Evolutionary conservation across 2,329 filamentous ascomycete genomes (phyloP), one percentile per base, ranked within the genome.

Genomic region (Fusarium begoniae): DNA sequence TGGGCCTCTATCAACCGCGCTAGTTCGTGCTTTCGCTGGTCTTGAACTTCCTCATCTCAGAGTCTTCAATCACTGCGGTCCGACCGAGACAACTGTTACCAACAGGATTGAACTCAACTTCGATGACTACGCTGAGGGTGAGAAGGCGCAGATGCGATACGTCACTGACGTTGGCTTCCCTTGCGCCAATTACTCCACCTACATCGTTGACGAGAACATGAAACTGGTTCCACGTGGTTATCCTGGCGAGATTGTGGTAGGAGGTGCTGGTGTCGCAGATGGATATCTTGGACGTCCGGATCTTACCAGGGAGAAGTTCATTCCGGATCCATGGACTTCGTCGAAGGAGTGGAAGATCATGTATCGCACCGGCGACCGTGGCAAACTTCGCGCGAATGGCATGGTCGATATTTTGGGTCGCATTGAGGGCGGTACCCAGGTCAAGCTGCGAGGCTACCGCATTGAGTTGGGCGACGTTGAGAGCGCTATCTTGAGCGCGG

Each of bases 401-500:
- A 67, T 74, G 0, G 72, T 87, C 2, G 58, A 80, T 3, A 76
- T 83, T 37, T 61, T 80, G 11, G 83, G 83, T 1, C 82, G 85
- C 0, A 81, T 84, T 3, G 76, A 66, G 3, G 84, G 83, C 8
- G 84, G 87, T 58, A 84, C 81, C 2, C 82, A 86, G 48, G 76
- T 88, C 69, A 88, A 88, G 71, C 75, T 88, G 4, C 78, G 81
- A 5, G 85, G 85, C 2, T 58, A 84, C 6, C 81, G 85, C 2
- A 82, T 88, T 30, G 86, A 89, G 20, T 76, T 89, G 2, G 73
- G 79, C 7, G 88, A 89, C 5, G 58, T 79, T 6, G 70, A 73
- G 28, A 58, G 43, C 9, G 50, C 70, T 1, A 48, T 73, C 7
- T 28, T 72, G 15, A 56, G 32, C 18, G 37, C 68, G 3, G 53